phyloP scores from a whole-genome alignment of 495 filamentous ascomycete genomes.

The Immersiella caudata region DNA sequence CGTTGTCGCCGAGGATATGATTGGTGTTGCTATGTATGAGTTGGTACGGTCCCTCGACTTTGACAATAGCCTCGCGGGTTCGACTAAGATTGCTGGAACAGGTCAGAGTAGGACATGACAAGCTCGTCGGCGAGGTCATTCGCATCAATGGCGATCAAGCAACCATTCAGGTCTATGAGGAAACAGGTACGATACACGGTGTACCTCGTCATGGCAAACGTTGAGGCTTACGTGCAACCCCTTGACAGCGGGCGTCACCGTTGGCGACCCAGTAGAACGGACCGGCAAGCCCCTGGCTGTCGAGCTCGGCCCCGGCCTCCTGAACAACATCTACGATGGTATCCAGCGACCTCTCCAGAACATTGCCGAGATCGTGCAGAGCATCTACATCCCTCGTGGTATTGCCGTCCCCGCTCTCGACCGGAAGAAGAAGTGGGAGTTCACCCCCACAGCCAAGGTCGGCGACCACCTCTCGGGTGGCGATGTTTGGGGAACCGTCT shows the following conservation, averaged over 20 bases:
- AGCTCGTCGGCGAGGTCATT: conserved; percentile 95
- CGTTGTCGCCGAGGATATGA: conserved; percentile 96
- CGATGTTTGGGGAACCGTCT: conserved; percentile 90
- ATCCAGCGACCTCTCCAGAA: conserved; percentile 92
- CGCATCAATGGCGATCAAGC: conserved; percentile 93
- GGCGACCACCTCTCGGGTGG: conserved; percentile 97
- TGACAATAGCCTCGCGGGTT: not conserved
- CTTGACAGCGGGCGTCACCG: conserved; percentile 80
- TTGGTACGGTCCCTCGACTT: conserved; percentile 53
- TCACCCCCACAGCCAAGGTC: conserved; percentile 85
- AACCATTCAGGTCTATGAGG: conserved; percentile 98
- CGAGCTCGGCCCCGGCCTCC: conserved; percentile 93
- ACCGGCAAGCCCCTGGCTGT: conserved; percentile 96
- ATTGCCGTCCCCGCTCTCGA: conserved; percentile 87
- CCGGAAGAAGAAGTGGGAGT: conserved; percentile 92
- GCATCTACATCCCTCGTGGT: conserved; percentile 97
- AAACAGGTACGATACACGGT: conserved; percentile 70
- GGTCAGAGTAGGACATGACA: conserved; percentile 82
- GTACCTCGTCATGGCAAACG: conserved; percentile 23
- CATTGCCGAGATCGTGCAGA: conserved; percentile 73
- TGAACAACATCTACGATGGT: conserved; percentile 99
- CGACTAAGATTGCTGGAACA: conserved; percentile 51
- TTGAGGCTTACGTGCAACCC: conserved; percentile 8
- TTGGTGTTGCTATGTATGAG: conserved; percentile 99
- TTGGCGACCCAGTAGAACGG: conserved; percentile 88